Percentiles rank a stretch among this genome's conserved stretches.
Evolutionary conservation across 305 asterid genomes (phyloP).

Genomic region (Lippia alba): DNA sequence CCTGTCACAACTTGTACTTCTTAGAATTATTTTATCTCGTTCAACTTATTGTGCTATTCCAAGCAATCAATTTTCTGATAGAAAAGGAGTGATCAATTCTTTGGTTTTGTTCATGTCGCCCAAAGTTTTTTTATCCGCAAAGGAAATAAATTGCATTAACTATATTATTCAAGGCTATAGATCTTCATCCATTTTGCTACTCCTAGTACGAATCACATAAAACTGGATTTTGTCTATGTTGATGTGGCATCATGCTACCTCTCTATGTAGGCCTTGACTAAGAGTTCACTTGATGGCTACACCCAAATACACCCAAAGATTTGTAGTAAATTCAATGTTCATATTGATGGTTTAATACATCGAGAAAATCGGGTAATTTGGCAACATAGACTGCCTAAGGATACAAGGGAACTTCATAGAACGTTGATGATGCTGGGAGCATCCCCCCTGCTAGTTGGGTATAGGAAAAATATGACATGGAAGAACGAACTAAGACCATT

Average conservation of each 20-base stretch:
- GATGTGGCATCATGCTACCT: background rate
- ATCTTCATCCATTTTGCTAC: conserved; percentile 13
- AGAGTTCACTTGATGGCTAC: background rate
- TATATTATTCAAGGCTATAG: background rate
- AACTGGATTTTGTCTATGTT: background rate
- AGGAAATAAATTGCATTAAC: background rate
- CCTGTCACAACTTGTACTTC: background rate
- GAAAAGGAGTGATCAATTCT: conserved; percentile 7
- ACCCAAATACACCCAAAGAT: background rate
- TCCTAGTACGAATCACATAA: conserved; percentile 2
- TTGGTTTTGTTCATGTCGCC: conserved; percentile 18
- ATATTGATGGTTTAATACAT: conserved; percentile 23
- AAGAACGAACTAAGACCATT: conserved; percentile 21
- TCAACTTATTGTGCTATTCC: conserved; percentile 19
- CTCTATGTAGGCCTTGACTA: background rate
- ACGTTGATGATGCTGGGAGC: background rate
- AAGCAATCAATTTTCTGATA: conserved; percentile 19
- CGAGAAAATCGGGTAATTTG: background rate
- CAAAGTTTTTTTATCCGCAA: background rate
- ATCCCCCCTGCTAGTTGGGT: conserved; percentile 14
- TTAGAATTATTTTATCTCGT: conserved; percentile 24
- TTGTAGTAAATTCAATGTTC: background rate
- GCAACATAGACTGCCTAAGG: background rate
- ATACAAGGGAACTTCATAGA: background rate
- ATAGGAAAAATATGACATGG: conserved; percentile 11